A percentile compares a stretch with the other conserved stretches of the same genome.
Conservation (phyloP, 169 alveolate species). For the Plasmodium berghei region DNA sequence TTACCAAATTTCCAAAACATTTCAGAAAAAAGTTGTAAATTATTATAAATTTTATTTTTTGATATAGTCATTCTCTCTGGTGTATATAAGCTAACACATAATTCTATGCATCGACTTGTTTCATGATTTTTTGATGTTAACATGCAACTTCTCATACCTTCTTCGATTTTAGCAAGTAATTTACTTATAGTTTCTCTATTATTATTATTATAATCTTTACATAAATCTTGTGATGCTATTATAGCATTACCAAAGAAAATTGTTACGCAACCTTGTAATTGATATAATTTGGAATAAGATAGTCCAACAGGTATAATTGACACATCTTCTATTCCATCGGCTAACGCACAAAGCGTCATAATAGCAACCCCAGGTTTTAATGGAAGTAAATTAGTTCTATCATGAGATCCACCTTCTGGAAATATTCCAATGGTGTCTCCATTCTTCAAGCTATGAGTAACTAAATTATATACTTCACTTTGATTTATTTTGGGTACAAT, state of each 20-base stretch:
- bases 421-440: constrained; percentile 94
- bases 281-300: constrained; percentile 87
- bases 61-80: constrained; percentile 91
- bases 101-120: constrained; percentile 85
- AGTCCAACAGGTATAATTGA: constrained; percentile 92
- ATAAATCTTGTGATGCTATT: constrained; percentile 83
- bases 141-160: constrained; percentile 87
- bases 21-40: constrained; percentile 85
- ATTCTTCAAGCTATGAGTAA: constrained; percentile 87
- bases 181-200: constrained; percentile 83
- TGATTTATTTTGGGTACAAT: constrained; percentile 94
- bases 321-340: constrained; percentile 93
- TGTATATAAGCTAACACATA: constrained; percentile 90
- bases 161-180: constrained; percentile 82
- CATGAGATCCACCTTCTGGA: constrained; percentile 98
- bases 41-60: constrained; percentile 84
- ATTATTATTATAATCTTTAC: constrained; percentile 84
- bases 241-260: constrained; percentile 90
- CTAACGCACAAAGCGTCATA: constrained; percentile 94
- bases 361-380: constrained; percentile 96
- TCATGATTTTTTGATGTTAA: constrained; percentile 86
- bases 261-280: constrained; percentile 89
- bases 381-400: constrained; percentile 93
- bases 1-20: constrained; percentile 89
- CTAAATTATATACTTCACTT: constrained; percentile 91